Evolutionary conservation across 805 yeast species (phyloP), one percentile per base, ranked within the genome.

Genomic region (Ogataea sp.): DNA sequence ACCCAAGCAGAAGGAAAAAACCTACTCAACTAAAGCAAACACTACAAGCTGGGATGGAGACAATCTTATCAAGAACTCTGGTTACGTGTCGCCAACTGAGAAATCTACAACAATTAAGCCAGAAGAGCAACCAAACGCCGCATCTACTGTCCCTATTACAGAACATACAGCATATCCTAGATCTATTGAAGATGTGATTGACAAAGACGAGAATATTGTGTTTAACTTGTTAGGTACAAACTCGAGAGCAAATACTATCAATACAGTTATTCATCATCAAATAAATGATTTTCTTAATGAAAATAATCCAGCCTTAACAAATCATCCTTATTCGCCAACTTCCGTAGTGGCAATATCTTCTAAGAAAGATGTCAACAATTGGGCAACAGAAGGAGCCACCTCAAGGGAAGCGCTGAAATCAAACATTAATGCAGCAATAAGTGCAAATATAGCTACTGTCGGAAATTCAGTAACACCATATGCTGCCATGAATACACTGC

Each of bases 321-420:
- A 30, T 30, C n/a, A 17, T 4, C 24, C 35, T 3, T 41, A 32
- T 15, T 50, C 53, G 20, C 42, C 47, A 15, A 47, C 50, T 2
- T 47, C 56, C 7, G 37, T 48, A 2, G 43, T 49, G 0, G 55
- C 44, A 1, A 45, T 49, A 6, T 36, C 47, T 2, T 49, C 53
- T 26, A 51, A 49, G 26, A 46, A 38, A 20, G 50, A 48, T 3
- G n/a, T n/a, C 17, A 44, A 44, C 6, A 34, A 35, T 2, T 50
- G 52, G 52, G 46, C 43, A 1, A 25, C 45, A 10, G 15, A n/a
- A n/a, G n/a, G 20, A 16, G 7, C 28, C 3, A 5, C 3, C 15
- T 16, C 27, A 5, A 32, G 24, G 21, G 35, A 32, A 20, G 27
- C 15, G 6, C n/a, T n/a, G n/a, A n/a, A n/a, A n/a, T n/a, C n/a